Evolutionary conservation across 2,329 filamentous ascomycete species (phyloP), one percentile per base, ranked within the genome.

Genomic region (Ophiobolus disseminans): DNA sequence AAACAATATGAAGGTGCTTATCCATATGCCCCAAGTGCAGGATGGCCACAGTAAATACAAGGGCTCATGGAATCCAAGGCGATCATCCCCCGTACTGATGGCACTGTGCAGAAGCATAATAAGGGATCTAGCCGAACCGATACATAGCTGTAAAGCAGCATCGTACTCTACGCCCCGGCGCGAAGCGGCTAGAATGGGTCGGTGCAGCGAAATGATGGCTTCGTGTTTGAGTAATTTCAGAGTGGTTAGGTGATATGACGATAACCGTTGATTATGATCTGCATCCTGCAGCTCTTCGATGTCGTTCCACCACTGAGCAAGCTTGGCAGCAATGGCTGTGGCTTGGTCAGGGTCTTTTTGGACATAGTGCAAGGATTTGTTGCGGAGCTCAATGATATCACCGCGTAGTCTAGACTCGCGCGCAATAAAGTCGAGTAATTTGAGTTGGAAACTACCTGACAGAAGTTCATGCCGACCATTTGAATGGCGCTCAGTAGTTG

Each of bases 21-120:
- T 82, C 80, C 80, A 82, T 0, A 79, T 70, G 1, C 75, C 76
- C 79, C 80, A 82, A 0, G 79, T 82, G 30, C 80, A 80, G 0
- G 78, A 79, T 2, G 79, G 79, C 78, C 79, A 81, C 0, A 79
- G 62, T 19, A 82, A 61, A 0, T 76, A 73, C 5, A 65, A 42
- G 37, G 66, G 42, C 0, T 48, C 56, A 6, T 48, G 52, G 5
- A 51, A 53, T 11, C 68, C 10, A 17, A 31, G 56, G 16, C 55
- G 56, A 38, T 22, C 51, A 45, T 30, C 14, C 25, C 52, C 28
- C 35, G 40, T 16, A 35, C 48, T 28, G 52, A 63, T 51, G 52
- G 59, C 40, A 62, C 63, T 41, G 48, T 74, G 75, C 21, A 80
- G 59, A 0, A 72, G 70, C 4, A 72, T 76, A 6, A 81, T 74